These are phyloP conservation scores for Rhodotorula sp. DNA, from an alignment of 1,284 basidiomycete genomes.

Conservation along the genomic window DNA sequence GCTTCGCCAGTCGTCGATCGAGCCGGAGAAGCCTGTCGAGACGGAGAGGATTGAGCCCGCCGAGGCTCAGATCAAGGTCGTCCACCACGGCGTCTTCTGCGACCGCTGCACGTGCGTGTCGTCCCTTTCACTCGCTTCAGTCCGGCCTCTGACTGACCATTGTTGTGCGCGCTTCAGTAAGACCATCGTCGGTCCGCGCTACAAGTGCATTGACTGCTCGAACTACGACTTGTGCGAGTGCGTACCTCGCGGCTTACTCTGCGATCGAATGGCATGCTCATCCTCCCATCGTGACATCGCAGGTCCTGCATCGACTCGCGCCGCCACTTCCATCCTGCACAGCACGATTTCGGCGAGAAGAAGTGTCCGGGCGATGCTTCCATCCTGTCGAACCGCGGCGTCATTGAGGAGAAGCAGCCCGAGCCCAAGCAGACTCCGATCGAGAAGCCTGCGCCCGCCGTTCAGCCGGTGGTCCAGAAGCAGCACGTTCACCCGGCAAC, in stretches of 20 bases:
- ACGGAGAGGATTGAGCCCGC: neutral
- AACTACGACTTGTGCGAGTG: conserved; percentile 66
- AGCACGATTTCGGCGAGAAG: conserved; percentile 31
- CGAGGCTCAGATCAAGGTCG: neutral
- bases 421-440: neutral
- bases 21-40: neutral
- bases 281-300: no score
- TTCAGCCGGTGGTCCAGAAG: neutral
- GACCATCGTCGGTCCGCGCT: conserved; percentile 47
- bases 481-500: conserved; percentile 37
- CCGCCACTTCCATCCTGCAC: conserved; percentile 12
- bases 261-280: no score
- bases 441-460: neutral
- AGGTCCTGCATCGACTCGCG: conserved; percentile 22
- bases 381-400: neutral
- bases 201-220: conserved; percentile 47
- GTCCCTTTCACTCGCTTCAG: neutral
- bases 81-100: conserved; percentile 34
- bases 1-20: neutral
- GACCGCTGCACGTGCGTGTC: conserved; percentile 26
- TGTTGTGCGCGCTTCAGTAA: conserved; percentile 22
- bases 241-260: no score
- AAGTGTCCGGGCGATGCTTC: conserved; percentile 13
- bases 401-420: neutral
- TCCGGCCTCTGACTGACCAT: neutral